These are phyloP conservation scores for Picochlorum costavermella DNA, from an alignment of 139 green algal species.

Conservation along the genomic window DNA sequence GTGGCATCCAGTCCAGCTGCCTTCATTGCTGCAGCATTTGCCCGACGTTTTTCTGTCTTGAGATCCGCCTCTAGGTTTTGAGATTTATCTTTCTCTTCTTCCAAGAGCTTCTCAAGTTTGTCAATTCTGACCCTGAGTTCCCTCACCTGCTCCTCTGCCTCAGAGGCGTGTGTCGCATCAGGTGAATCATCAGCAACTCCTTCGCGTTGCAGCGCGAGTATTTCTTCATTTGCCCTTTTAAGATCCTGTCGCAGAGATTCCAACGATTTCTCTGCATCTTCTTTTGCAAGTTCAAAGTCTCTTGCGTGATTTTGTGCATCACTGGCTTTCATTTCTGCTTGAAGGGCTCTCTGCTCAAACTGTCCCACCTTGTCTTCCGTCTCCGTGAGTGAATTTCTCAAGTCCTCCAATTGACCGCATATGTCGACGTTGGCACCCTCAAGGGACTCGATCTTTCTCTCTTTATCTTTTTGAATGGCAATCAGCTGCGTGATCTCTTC, in stretches of 20 bases:
- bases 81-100: no score
- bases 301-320: neutral
- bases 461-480: neutral
- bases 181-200: neutral
- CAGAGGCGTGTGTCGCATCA: neutral
- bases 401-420: neutral
- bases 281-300: neutral
- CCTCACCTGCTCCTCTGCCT: neutral
- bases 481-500: neutral
- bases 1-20: neutral
- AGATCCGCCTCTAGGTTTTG: neutral
- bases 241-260: neutral
- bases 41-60: neutral
- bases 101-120: no score
- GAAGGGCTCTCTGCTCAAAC: neutral
- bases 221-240: neutral
- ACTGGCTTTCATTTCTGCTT: constrained; percentile 1
- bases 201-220: neutral
- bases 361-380: neutral
- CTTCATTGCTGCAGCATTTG: constrained; percentile 6
- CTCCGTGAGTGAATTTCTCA: neutral
- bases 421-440: neutral
- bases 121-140: neutral
- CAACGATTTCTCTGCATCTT: neutral
- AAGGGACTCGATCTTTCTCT: constrained; percentile 1